Evolutionary conservation across 2,329 filamentous ascomycete genomes (phyloP).

Genomic region (Colletotrichum tofieldiae): DNA sequence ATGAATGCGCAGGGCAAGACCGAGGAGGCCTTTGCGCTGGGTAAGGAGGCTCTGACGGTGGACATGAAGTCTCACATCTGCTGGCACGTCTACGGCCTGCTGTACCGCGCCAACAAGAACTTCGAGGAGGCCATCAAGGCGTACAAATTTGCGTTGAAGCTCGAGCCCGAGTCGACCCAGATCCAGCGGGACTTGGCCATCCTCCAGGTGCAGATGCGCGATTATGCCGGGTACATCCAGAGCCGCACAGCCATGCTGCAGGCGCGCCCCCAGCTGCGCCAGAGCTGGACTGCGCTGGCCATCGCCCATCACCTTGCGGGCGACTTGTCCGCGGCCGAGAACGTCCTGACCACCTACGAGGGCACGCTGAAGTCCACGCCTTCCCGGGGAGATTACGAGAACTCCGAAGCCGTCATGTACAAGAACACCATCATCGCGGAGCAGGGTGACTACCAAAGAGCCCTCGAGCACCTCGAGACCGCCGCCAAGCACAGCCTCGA

Average conservation of each 20-base stretch:
- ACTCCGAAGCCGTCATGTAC: constrained; percentile 94
- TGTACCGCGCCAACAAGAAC: constrained; percentile 96
- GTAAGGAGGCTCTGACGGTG: constrained; percentile 91
- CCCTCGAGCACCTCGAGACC: constrained; percentile 87
- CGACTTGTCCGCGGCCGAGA: constrained; percentile 88
- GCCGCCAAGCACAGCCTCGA: constrained; percentile 86
- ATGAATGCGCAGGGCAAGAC: constrained; percentile 93
- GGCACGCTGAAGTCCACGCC: constrained; percentile 90
- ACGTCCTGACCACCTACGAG: constrained; percentile 92
- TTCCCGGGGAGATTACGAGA: constrained; percentile 85
- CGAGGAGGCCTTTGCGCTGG: constrained; percentile 93
- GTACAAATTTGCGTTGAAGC: constrained; percentile 93
- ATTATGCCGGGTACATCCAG: constrained; percentile 93
- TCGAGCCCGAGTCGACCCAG: constrained; percentile 94
- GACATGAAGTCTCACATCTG: constrained; percentile 99
- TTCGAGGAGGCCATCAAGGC: constrained; percentile 99
- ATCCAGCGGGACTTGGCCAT: constrained; percentile 95
- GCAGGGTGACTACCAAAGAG: constrained; percentile 84
- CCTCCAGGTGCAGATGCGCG: constrained; percentile 95
- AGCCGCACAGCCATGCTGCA: constrained; percentile 92
- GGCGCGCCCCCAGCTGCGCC: constrained; percentile 83
- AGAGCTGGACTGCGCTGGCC: constrained; percentile 98
- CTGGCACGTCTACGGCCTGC: constrained; percentile 98
- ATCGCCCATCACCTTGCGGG: constrained; percentile 94
- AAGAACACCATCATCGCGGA: constrained; percentile 97